Evolutionary conservation across 164 flowering plant genomes (phyloP), one percentile per base, ranked within the genome.

Genomic region (Cinnamomum micranthum): DNA sequence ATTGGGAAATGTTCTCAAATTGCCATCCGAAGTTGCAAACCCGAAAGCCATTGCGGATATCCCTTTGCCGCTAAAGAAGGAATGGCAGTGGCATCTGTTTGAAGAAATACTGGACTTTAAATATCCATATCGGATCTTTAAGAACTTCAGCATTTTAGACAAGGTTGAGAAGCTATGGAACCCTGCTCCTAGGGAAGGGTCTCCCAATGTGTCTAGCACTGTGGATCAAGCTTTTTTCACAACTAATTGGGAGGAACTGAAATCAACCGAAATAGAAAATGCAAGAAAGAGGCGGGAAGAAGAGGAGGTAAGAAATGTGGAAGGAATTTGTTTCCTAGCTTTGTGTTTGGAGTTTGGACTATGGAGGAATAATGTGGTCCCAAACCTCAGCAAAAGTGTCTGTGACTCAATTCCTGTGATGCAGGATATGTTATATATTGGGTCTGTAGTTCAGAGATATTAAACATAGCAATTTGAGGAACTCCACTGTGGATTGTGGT

Each of bases 51-150:
- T 82, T 52, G 27, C 81, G 24, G 91, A 88, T 50, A 85, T 92
- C 68, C 83, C 91, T 75, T 77, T 62, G 17, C 79, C 77, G 4
- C 66, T 86, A 75, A 91, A 83, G 83, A 78, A 82, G 77, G 87
- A 86, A 77, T 96, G 98, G 98, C 84, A 82, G 69, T 96, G 99
- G 99, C 78, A 84, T 68, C 83, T 86, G 66, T 94, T 92, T 77
- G 82, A 87, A 73, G 83, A 73, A 64, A 69, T 84, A 58, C 23
- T 58, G 62, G 79, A 69, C 73, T 68, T 74, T 14, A 78, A 78
- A 60, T 65, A 82, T 72, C 59, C 59, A 12, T 83, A 88, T 70
- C 86, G 78, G 81, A 83, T 77, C 20, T 33, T 69, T 62, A 83
- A 76, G 76, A 85, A 82, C 77, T 31, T 35, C 65, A 75, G 71